Evolutionary conservation across 495 filamentous ascomycete species (phyloP), one percentile per base, ranked within the genome.

Genomic region (Podospora australis): DNA sequence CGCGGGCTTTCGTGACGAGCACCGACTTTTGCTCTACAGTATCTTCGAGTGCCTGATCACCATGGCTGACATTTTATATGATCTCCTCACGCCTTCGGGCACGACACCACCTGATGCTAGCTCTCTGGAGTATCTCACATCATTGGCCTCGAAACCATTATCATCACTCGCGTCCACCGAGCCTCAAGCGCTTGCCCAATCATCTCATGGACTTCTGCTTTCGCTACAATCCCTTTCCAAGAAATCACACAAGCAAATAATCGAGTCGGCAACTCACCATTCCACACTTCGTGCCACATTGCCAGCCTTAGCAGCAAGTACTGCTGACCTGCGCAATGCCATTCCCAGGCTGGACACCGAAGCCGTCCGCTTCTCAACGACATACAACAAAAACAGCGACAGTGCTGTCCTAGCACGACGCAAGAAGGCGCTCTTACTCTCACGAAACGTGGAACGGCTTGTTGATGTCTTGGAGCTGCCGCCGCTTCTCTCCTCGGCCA

Each of bases 381-480:
- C 83, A 38, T 96, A 95, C 69, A 84, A 80, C 69, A 83, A 81
- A 52, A 75, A 70, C 43, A 77, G 79, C 25, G 92, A 94, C 60
- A 74, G 64, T 55, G 75, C 80, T 4, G 69, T 87, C 1, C 72
- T 97, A 8, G 83, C 83, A 48, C 70, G 83, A 30, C 80, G 92
- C 49, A 86, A 85, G 55, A 85, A 84, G 62, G 87, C 88, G 2
- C 77, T 96, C 60, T 77, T 95, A n/a, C 75, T 99, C 34, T 79
- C 86, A 2, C 77, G 86, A 38, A 97, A 97, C 59, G 82, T 95
- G 16, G 91, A 96, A 57, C 76, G 90, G 43, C 70, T 97, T 13
- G 84, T 90, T 17, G 91, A 96, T 60, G 84, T 99, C 21, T 76
- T 99, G 16, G 90, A 96, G 53, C 78, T 99, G 16, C 94, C 94